A percentile compares a stretch with the other conserved stretches of the same genome.
phyloP scores from a whole-genome alignment of 108 stramenopile genomes.

The Stephanodiscus triporus region DNA sequence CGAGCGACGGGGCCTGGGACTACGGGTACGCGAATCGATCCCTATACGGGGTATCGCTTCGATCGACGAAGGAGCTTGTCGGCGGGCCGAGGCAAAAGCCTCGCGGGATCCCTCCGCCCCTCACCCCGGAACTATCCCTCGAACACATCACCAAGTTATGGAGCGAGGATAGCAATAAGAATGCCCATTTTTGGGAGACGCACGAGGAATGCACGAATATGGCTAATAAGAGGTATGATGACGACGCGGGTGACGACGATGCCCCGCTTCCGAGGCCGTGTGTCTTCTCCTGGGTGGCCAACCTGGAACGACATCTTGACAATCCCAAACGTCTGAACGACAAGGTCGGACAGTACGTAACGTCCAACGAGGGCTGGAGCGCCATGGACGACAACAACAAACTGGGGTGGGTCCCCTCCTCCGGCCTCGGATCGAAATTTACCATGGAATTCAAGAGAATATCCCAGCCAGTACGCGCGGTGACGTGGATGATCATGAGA shows the following conservation, averaged over 20 bases:
- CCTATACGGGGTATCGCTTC: slow-evolving; percentile 20
- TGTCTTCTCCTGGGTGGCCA: slow-evolving; percentile 69
- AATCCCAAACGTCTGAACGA: slow-evolving; percentile 55
- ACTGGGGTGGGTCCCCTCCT: slow-evolving; percentile 62
- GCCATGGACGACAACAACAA: slow-evolving; percentile 62
- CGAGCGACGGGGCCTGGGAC: slow-evolving; percentile 17
- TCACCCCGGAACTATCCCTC: slow-evolving; percentile 61
- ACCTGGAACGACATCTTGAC: slow-evolving; percentile 52
- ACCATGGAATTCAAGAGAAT: slow-evolving; percentile 45
- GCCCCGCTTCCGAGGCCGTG: slow-evolving; percentile 49
- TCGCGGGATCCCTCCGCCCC: slow-evolving; percentile 64
- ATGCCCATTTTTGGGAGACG: slow-evolving; percentile 31
- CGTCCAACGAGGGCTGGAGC: slow-evolving; percentile 62
- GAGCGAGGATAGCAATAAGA: slow-evolving; percentile 26
- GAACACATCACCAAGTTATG: slow-evolving; percentile 67
- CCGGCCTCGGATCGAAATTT: slow-evolving; percentile 39
- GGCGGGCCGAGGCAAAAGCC: slow-evolving; percentile 63
- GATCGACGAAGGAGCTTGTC: slow-evolving; percentile 13
- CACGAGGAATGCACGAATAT: slow-evolving; percentile 26
- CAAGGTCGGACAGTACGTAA: slow-evolving; percentile 51
- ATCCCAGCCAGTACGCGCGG: slow-evolving; percentile 54
- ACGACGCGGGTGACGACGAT: slow-evolving; percentile 8
- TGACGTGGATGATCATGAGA: slow-evolving; percentile 78
- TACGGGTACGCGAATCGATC: slow-evolving; percentile 16
- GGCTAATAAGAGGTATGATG: not conserved